phyloP scores from a whole-genome alignment of 345 rosid species.

The Syzygium grande region DNA sequence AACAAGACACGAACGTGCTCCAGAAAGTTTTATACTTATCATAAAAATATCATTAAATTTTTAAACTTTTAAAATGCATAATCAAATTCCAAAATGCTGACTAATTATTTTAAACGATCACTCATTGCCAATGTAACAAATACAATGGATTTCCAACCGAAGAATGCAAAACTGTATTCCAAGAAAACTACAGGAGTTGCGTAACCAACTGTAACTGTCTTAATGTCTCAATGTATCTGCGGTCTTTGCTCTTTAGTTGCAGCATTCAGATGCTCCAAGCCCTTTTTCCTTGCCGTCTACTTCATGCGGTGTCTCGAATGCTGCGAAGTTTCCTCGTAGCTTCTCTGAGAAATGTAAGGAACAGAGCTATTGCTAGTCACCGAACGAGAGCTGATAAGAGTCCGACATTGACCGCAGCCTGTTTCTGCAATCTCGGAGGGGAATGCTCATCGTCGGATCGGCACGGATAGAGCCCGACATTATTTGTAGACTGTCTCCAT shows the following conservation, averaged over 20 bases:
- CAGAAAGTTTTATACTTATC: too few species aligned
- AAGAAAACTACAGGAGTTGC: background rate
- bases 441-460: background rate
- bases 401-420: background rate
- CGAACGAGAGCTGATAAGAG: background rate
- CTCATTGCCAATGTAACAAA: accelerated
- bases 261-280: background rate
- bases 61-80: too few species aligned
- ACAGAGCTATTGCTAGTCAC: background rate
- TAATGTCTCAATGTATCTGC: background rate
- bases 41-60: too few species aligned
- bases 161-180: background rate
- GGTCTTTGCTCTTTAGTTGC: background rate
- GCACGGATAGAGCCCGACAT: background rate
- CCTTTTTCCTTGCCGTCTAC: background rate
- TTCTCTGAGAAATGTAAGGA: background rate
- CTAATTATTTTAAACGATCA: background rate
- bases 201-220: background rate
- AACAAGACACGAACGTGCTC: too few species aligned
- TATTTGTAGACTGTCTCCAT: background rate
- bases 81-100: too few species aligned
- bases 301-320: background rate
- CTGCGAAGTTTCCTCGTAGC: background rate
- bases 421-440: background rate
- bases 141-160: background rate